Conservation (phyloP, 1,139 yeast species). For the Geotrichum siamense region DNA sequence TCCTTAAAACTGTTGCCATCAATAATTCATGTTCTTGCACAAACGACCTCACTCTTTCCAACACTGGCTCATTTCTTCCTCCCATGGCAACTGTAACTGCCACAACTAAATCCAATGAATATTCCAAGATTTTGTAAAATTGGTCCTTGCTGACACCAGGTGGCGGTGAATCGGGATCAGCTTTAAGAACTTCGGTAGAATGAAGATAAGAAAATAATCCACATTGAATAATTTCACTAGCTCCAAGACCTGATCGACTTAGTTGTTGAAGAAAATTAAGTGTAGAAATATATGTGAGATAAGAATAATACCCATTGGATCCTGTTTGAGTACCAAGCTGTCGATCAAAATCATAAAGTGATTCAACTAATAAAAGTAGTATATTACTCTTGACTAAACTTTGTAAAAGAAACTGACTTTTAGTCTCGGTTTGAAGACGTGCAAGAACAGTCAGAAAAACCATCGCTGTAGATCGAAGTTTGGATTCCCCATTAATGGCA, state of each 20-base stretch:
- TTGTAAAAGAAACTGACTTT: slow-evolving; percentile 53
- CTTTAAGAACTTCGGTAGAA: slow-evolving; percentile 49
- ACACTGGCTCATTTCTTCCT: slow-evolving; percentile 62
- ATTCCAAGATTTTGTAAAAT: slow-evolving; percentile 64
- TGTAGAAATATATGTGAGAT: slow-evolving; percentile 69
- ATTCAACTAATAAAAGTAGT: slow-evolving; percentile 55
- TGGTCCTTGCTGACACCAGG: neutral
- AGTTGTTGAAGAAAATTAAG: slow-evolving; percentile 63
- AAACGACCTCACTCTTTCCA: slow-evolving; percentile 47
- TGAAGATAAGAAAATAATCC: slow-evolving; percentile 57
- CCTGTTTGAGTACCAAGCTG: slow-evolving; percentile 33
- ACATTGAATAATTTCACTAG: slow-evolving; percentile 65
- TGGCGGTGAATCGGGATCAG: slow-evolving; percentile 61
- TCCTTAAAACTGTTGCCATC: slow-evolving; percentile 60
- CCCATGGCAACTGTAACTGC: slow-evolving; percentile 73
- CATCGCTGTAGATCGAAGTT: slow-evolving; percentile 69
- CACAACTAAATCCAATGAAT: slow-evolving; percentile 65
- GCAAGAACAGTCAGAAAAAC: slow-evolving; percentile 63
- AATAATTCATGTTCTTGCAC: slow-evolving; percentile 50
- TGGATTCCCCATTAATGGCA: slow-evolving; percentile 72
- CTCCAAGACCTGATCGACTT: slow-evolving; percentile 71
- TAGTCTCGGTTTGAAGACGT: slow-evolving; percentile 46
- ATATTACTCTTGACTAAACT: slow-evolving; percentile 59
- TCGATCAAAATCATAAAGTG: slow-evolving; percentile 54
- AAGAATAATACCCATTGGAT: slow-evolving; percentile 44